Conservation (phyloP, 106 monocot species). For the Phalaenopsis equestris region DNA sequence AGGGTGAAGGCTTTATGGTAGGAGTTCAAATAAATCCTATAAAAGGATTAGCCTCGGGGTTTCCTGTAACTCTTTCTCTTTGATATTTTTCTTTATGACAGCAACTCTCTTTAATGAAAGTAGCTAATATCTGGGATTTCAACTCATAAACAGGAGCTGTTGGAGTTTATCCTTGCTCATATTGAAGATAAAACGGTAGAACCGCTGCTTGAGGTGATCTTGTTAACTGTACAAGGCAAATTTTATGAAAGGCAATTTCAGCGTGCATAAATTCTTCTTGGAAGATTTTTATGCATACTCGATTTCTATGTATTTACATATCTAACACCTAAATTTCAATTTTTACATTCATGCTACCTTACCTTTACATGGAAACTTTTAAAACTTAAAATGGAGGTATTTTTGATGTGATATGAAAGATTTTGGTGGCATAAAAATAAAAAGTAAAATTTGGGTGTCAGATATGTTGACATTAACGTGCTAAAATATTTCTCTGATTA, state of each 20-base stretch:
- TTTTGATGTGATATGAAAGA: too few species aligned
- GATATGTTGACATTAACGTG: too few species aligned
- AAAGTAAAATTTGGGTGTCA: too few species aligned
- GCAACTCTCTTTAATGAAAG: not conserved
- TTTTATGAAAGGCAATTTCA: not conserved
- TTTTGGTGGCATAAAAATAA: too few species aligned
- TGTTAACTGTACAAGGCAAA: not conserved
- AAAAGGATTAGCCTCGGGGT: conserved; percentile 76
- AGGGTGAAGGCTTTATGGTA: conserved; percentile 99
- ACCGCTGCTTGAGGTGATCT: conserved; percentile 75
- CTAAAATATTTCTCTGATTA: too few species aligned
- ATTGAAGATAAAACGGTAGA: conserved; percentile 77
- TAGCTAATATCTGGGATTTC: conserved; percentile 5
- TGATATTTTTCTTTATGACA: not conserved
- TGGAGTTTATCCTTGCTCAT: conserved; percentile 66
- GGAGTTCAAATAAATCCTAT: conserved; percentile 94
- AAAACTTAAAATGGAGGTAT: too few species aligned
- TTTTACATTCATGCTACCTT: too few species aligned
- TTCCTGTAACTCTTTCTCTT: conserved; percentile 48
- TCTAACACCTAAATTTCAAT: too few species aligned
- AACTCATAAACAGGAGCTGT: conserved; percentile 40
- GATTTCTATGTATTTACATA: too few species aligned
- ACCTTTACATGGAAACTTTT: too few species aligned
- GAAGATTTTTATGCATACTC: too few species aligned
- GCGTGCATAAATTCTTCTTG: not conserved